Base-by-base conservation (phyloP, 768 basidiomycete species). In the Coprinopsis marcescibilis region DNA sequence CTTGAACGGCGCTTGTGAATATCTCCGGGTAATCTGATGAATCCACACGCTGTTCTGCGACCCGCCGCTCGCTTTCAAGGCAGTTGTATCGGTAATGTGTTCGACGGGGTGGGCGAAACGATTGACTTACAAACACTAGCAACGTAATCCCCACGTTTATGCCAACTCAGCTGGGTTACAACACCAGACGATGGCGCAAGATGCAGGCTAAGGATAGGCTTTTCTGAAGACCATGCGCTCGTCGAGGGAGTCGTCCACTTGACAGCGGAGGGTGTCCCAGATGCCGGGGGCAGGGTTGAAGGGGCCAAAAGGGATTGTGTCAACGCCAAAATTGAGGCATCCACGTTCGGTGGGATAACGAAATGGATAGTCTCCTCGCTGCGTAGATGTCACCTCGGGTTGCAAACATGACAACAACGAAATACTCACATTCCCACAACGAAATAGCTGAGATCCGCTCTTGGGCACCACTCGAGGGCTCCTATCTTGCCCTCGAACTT, bases 1-100 rank as follows among this genome's bases (percentile, higher is more conserved):
- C 64, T 86, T 92, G 81, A 99, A 98, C 10, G 96, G 96, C 3
- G 93, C 90, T 67, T 99, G 96, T 3, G 95, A 97, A 64, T 96
- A 88, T 61, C 93, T 83, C 50, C 88, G 85, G 23, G 89, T 85
- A 14, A 96, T 63, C 60, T 99, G 96, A 61, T 99, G 96, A 43
- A 99, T 96, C 81, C 95, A 92, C 23, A 97, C 89, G 36, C 83
- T 80, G 27, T 86, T 84, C 60, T 90, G 87, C 26, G 73, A 76
- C 41, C 83, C 87, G 53, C 72, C 75, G 55, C 69, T 77, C 13
- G 83, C 83, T 86, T 34, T 45, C 43, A 47, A 30, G 46, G 23
- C 51, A 44, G 12, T 52, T 19, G 54, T n/a, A 44, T 51, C 45
- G 49, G 50, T 8, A 24, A 33, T 49, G 25, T 51, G 13, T 48